phyloP scores from a whole-genome alignment of 768 basidiomycete genomes.

The Phlegmacium glaucopus region DNA sequence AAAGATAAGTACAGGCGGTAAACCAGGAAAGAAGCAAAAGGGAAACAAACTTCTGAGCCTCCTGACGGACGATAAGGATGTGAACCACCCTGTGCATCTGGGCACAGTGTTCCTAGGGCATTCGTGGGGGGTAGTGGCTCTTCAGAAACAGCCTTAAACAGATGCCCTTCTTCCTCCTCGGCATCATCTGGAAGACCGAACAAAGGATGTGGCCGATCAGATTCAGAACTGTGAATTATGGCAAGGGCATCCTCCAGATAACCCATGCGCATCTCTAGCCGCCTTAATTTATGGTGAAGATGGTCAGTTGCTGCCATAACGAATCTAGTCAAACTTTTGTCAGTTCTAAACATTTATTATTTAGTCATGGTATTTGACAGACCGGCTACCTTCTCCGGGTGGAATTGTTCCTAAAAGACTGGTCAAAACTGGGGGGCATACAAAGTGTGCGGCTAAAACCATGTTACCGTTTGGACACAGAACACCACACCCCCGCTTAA shows the following conservation, averaged over 20 bases:
- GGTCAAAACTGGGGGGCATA: background rate
- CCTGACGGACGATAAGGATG: conserved; percentile 48
- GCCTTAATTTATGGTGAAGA: conserved; percentile 42
- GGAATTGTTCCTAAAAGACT: conserved; percentile 42
- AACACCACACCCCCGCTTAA: conserved; percentile 47
- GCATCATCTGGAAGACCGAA: conserved; percentile 24
- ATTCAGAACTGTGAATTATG: conserved; percentile 39
- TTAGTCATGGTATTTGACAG: conserved; percentile 9
- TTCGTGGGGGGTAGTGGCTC: conserved; percentile 28
- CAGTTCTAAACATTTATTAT: background rate
- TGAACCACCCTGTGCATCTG: conserved; percentile 37
- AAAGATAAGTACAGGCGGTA: conserved; percentile 6
- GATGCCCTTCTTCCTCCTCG: conserved; percentile 29
- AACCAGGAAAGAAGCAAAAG: background rate
- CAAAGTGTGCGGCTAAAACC: background rate
- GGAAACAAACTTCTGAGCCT: conserved; percentile 42
- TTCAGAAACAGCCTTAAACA: conserved; percentile 25
- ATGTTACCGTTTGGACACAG: conserved; percentile 50
- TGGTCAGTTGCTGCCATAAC: conserved; percentile 52
- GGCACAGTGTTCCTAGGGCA: conserved; percentile 41
- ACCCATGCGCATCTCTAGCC: conserved; percentile 48
- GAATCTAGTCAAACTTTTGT: conserved; percentile 30
- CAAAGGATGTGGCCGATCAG: conserved; percentile 40
- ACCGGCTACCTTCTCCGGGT: conserved; percentile 53
- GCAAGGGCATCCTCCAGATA: conserved; percentile 53